These are phyloP conservation scores for Fusarium torulosum DNA, from an alignment of 2,329 filamentous ascomycete species.

Conservation along the genomic window DNA sequence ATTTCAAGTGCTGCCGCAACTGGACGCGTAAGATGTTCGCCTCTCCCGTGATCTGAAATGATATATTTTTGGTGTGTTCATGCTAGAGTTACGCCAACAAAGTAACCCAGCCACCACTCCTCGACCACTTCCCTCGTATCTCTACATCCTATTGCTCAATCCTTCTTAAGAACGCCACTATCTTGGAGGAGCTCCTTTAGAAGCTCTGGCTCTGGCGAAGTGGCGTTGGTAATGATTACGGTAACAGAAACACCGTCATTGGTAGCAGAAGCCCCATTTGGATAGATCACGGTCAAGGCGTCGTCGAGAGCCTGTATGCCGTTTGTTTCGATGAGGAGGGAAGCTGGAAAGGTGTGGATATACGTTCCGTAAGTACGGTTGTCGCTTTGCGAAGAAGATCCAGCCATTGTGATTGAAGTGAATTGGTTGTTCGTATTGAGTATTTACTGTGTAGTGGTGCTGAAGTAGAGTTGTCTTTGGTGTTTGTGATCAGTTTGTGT, in stretches of 20 bases:
- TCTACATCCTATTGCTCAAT: not conserved
- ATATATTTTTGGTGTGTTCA: too few relatives aligned
- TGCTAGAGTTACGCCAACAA: too few relatives aligned
- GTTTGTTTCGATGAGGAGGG: not conserved
- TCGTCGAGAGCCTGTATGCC: not conserved
- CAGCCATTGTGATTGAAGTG: not conserved
- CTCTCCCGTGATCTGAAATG: too few relatives aligned
- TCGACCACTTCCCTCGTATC: not conserved
- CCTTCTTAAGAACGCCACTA: not conserved
- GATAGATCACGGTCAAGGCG: not conserved
- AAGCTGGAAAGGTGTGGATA: not conserved
- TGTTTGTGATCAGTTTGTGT: not conserved
- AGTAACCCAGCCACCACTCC: not conserved
- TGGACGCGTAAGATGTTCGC: too few relatives aligned
- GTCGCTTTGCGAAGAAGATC: not conserved
- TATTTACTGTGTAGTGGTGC: not conserved
- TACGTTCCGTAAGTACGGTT: not conserved
- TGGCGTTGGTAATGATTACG: not conserved
- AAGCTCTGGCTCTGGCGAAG: not conserved
- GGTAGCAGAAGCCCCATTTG: not conserved
- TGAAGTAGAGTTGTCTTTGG: not conserved
- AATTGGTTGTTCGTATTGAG: not conserved
- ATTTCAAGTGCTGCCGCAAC: too few relatives aligned
- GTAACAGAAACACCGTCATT: not conserved
- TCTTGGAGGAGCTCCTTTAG: not conserved